Base-by-base conservation (phyloP, 2,329 filamentous ascomycete genomes). In the Stagonosporopsis vannaccii region DNA sequence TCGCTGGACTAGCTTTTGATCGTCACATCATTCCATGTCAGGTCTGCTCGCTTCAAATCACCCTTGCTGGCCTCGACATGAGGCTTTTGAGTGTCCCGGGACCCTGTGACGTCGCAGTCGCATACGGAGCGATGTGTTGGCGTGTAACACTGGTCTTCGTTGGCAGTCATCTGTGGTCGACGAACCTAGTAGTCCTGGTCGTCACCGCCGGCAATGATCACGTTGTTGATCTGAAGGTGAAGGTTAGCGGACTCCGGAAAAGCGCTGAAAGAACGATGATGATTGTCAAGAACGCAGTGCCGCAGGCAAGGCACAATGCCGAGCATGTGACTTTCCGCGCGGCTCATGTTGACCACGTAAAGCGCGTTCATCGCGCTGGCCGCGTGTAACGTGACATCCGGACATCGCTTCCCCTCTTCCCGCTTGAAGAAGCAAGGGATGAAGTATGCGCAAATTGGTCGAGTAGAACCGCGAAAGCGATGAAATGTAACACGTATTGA, bases 131-230 rank as follows among this genome's bases (percentile, higher is more conserved):
- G 37, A 30, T 25, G 11, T n/a, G 15, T 26, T 47, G 6, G 25
- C 19, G 13, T 51, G 42, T 47, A 37, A 51, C 44, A 12, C 22
- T n/a, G 25, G 47, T 35, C 36, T 47, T 20, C 37, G 25, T 4
- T 26, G 40, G n/a, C 28, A 25, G 12, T 26, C 45, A n/a, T 19
- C 32, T 12, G 11, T 26, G 20, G 12, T 45, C 13, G 11, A 41
- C 33, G 17, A 28, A 45, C 53, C 41, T 90, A 97, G 79, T 89
- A 97, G 68, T 97, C 92, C 65, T 94, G 87, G 61, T 96, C 91
- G 66, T 93, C 93, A 63, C 86, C 87, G 53, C 93, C 93, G 56
- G 92, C 87, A 69, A 97, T 88, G 77, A 97, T 97, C 63, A 97
- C 93, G 77, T 97, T 96, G 83, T 97, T 97, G 75, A 88, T 83